Evolutionary conservation across 2,329 filamentous ascomycete species (phyloP).

Genomic region (Acephala macrosclerotiorum): DNA sequence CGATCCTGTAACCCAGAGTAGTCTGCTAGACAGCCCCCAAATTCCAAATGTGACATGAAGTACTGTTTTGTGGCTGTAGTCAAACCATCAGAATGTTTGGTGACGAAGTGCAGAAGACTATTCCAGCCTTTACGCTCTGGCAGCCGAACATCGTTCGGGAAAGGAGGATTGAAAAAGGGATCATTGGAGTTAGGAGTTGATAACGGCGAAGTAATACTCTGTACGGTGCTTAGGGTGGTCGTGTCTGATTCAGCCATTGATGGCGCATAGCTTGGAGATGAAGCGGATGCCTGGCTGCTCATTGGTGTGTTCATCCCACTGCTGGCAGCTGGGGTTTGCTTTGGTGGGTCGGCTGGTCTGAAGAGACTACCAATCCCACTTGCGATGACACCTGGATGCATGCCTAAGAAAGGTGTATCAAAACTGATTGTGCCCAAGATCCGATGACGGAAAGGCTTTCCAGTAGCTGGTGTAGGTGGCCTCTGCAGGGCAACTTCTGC

Average conservation of each 20-base stretch:
- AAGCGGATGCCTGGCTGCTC: slow-evolving; percentile 28
- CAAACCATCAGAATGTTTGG: slow-evolving; percentile 77
- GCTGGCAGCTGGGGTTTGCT: slow-evolving; percentile 24
- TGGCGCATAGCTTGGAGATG: slow-evolving; percentile 32
- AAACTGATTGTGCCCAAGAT: slow-evolving; percentile 84
- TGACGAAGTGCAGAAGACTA: slow-evolving; percentile 76
- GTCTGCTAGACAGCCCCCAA: slow-evolving; percentile 82
- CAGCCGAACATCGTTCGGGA: slow-evolving; percentile 75
- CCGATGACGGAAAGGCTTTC: slow-evolving; percentile 67
- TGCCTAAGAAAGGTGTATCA: slow-evolving; percentile 86
- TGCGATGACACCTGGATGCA: slow-evolving; percentile 88
- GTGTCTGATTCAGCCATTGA: slow-evolving; percentile 34
- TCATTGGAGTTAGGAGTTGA: slow-evolving; percentile 46
- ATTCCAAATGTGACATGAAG: slow-evolving; percentile 82
- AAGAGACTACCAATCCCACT: slow-evolving; percentile 84
- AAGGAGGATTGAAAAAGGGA: slow-evolving; percentile 79
- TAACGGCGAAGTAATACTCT: slow-evolving; percentile 38
- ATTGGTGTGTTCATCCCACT: slow-evolving; percentile 31
- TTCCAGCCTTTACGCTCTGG: slow-evolving; percentile 74
- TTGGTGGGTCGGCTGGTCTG: slow-evolving; percentile 51
- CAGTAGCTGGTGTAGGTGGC: slow-evolving; percentile 30
- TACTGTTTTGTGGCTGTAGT: slow-evolving; percentile 75
- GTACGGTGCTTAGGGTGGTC: slow-evolving; percentile 35
- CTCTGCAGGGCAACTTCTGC: slow-evolving; percentile 77
- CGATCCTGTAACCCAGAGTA: slow-evolving; percentile 72